These are phyloP conservation scores for Sporothrix dimorphospora DNA, from an alignment of 2,329 filamentous ascomycete genomes.

Conservation along the genomic window DNA sequence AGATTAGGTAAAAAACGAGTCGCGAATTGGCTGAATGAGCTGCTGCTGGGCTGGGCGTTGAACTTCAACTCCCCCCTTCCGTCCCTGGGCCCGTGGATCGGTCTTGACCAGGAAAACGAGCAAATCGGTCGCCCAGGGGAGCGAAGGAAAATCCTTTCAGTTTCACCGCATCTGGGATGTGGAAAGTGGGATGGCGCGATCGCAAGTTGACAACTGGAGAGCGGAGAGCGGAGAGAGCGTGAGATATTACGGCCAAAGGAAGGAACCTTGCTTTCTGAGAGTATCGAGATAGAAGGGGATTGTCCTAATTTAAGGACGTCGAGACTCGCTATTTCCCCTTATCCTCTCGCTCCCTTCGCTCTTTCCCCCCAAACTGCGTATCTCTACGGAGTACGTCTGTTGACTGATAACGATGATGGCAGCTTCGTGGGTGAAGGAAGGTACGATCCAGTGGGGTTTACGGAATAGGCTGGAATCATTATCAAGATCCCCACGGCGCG, in stretches of 20 bases:
- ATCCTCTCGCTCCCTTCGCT: slow-evolving; percentile 1
- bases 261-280: not conserved
- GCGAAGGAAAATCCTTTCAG: slow-evolving; percentile 9
- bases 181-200: not conserved
- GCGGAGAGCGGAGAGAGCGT: not conserved
- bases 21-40: not conserved
- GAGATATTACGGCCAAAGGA: not conserved
- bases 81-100: not conserved
- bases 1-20: slow-evolving; percentile 38
- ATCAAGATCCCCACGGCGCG: slow-evolving; percentile 25
- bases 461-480: slow-evolving; percentile 25
- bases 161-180: not conserved
- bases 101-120: not conserved
- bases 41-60: not conserved
- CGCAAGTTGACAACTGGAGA: not conserved
- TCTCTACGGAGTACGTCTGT: not conserved
- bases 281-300: not conserved
- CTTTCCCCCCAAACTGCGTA: slow-evolving; percentile 12
- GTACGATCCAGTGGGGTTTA: slow-evolving; percentile 18
- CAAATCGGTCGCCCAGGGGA: not conserved
- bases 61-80: too few species aligned
- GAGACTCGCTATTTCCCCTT: slow-evolving; percentile 1
- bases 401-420: slow-evolving; percentile 21
- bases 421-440: slow-evolving; percentile 19
- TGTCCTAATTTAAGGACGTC: slow-evolving; percentile 16